Evolutionary conservation across 1,284 basidiomycete genomes (phyloP).

Genomic region (Cryptococcus sp.): DNA sequence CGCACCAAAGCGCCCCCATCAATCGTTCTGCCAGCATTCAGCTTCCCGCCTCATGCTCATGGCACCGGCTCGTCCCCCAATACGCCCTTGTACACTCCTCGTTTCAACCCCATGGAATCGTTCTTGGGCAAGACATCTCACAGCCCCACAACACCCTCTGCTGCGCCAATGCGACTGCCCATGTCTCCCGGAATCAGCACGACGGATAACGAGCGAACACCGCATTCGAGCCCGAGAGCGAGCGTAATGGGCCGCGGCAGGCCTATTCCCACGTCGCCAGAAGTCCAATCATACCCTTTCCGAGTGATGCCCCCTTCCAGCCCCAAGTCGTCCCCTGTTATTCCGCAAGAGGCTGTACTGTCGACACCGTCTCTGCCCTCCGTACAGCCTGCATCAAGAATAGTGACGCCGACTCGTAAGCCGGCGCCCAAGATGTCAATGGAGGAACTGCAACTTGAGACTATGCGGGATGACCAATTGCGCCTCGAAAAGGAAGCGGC

Average conservation of each 20-base stretch:
- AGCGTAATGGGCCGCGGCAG: conserved; percentile 31
- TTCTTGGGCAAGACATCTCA: conserved; percentile 24
- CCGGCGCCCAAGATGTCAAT: conserved; percentile 11
- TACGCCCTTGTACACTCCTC: conserved; percentile 10
- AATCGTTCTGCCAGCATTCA: conserved; percentile 23
- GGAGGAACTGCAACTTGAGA: conserved; percentile 9
- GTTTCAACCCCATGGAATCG: conserved; percentile 34
- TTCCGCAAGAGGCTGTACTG: neutral
- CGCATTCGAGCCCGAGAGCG: neutral
- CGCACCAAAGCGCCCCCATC: conserved; percentile 22
- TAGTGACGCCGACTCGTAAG: conserved; percentile 6
- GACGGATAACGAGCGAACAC: conserved; percentile 1
- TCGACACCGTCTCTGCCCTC: neutral
- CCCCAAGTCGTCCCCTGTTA: conserved; percentile 8
- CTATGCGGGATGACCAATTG: neutral
- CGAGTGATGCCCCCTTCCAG: conserved; percentile 5
- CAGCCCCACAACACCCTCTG: conserved; percentile 12
- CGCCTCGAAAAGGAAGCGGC: conserved; percentile 4
- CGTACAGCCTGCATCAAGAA: neutral
- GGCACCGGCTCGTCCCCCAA: conserved; percentile 9
- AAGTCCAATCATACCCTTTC: conserved; percentile 19
- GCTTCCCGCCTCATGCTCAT: conserved; percentile 13
- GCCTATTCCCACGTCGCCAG: conserved; percentile 32
- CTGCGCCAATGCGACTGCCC: conserved; percentile 3
- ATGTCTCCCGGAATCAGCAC: conserved; percentile 1